A percentile compares a stretch with the other conserved stretches of the same genome.
Evolutionary conservation across 2,329 filamentous ascomycete species (phyloP).

Genomic region (Penicillium oxalicum): DNA sequence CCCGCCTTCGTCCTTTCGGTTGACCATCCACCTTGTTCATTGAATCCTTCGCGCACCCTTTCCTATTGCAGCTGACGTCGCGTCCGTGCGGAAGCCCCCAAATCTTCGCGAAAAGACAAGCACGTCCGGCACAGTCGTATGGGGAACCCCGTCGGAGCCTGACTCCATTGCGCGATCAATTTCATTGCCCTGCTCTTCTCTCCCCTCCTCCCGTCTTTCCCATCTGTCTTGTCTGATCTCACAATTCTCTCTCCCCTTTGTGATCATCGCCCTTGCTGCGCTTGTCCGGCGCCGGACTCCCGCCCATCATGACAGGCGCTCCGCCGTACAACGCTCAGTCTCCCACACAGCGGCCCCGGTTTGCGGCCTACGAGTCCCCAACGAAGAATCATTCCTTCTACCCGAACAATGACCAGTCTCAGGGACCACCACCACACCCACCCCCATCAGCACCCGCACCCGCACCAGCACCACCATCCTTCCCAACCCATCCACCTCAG

Average conservation of each 20-base stretch:
- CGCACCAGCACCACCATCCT: slow-evolving; percentile 26
- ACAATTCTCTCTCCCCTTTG: not conserved
- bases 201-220: slow-evolving; percentile 13
- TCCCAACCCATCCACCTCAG: slow-evolving; percentile 36
- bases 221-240: not conserved
- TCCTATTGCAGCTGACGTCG: slow-evolving; percentile 17
- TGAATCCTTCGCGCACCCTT: not conserved
- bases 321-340: slow-evolving; percentile 43
- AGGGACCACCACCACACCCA: slow-evolving; percentile 3
- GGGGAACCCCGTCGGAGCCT: slow-evolving; percentile 7
- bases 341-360: slow-evolving; percentile 40
- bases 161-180: not conserved
- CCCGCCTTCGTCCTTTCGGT: not conserved
- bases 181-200: no score
- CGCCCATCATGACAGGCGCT: slow-evolving; percentile 40
- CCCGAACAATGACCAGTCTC: slow-evolving; percentile 35
- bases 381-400: slow-evolving; percentile 39
- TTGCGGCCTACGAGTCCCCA: slow-evolving; percentile 39
- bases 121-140: slow-evolving; percentile 19
- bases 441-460: no score
- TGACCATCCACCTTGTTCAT: not conserved
- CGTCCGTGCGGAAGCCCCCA: slow-evolving; percentile 16
- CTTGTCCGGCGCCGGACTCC: slow-evolving; percentile 24
- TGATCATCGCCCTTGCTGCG: slow-evolving; percentile 18
- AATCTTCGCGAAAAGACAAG: not conserved